These are phyloP conservation scores for Mytilinidion resinicola DNA, from an alignment of 495 filamentous ascomycete genomes.

Conservation along the genomic window DNA sequence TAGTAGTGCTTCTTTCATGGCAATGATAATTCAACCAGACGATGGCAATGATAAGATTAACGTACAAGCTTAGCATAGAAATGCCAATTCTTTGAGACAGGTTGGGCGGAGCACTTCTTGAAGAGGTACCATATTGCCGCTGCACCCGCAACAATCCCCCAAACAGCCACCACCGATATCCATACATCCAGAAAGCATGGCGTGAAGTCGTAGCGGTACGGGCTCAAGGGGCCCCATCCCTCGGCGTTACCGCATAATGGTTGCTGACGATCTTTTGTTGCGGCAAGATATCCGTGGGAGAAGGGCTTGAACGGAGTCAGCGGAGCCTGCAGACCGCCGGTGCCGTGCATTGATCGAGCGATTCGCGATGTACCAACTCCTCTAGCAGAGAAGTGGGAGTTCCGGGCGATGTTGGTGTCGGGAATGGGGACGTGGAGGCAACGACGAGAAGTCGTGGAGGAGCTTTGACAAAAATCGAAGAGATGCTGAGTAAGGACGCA, in stretches of 20 bases:
- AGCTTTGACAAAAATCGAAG: no score
- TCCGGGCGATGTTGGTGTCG: not conserved
- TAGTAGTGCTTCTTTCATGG: no score
- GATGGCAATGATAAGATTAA: slow-evolving; percentile 9
- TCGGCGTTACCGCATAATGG: slow-evolving; percentile 79
- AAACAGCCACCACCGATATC: slow-evolving; percentile 67
- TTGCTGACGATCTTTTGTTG: slow-evolving; percentile 39
- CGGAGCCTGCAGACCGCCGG: slow-evolving; percentile 13
- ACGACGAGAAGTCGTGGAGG: no score
- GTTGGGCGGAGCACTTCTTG: slow-evolving; percentile 55
- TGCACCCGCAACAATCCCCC: slow-evolving; percentile 68
- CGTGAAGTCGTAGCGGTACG: slow-evolving; percentile 80
- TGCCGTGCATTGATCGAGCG: slow-evolving; percentile 18
- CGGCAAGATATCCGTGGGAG: slow-evolving; percentile 30
- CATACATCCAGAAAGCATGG: slow-evolving; percentile 92
- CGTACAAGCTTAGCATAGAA: slow-evolving; percentile 87
- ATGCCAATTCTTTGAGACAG: slow-evolving; percentile 82
- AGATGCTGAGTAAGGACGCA: no score
- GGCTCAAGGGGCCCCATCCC: slow-evolving; percentile 92
- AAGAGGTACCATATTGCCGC: slow-evolving; percentile 70
- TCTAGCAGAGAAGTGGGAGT: slow-evolving; percentile 8
- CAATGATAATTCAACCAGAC: not conserved
- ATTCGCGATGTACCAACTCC: not conserved
- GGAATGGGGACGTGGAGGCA: not conserved
- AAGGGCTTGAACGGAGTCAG: slow-evolving; percentile 16